A percentile compares a stretch with the other conserved stretches of the same genome.
Conservation (phyloP, 208 protist species). For the Lotmaria passim region DNA sequence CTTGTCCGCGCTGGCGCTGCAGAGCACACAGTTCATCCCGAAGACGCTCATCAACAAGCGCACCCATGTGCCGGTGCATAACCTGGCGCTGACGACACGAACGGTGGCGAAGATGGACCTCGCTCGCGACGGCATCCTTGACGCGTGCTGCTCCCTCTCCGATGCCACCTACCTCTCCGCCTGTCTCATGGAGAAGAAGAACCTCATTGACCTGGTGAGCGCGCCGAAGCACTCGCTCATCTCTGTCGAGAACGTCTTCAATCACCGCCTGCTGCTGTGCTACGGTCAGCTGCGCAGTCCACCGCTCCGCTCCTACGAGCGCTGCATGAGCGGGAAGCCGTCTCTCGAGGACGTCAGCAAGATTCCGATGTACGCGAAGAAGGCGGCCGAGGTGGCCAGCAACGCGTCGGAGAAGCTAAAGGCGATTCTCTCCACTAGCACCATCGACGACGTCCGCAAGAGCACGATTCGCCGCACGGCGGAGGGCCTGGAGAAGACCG, state of each 20-base stretch:
- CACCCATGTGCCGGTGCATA: slow-evolving; percentile 76
- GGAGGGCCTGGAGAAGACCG: slow-evolving; percentile 61
- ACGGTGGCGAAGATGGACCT: slow-evolving; percentile 43
- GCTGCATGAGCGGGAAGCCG: slow-evolving; percentile 64
- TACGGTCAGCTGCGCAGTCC: slow-evolving; percentile 74
- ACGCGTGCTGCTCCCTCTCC: slow-evolving; percentile 63
- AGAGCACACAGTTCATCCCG: slow-evolving; percentile 63
- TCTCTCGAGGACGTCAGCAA: slow-evolving; percentile 45
- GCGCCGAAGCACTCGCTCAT: slow-evolving; percentile 58
- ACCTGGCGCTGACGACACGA: slow-evolving; percentile 80
- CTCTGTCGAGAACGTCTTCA: slow-evolving; percentile 74
- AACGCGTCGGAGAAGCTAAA: slow-evolving; percentile 62
- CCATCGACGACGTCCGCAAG: slow-evolving; percentile 42
- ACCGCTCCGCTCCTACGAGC: slow-evolving; percentile 68
- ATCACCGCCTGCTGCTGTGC: slow-evolving; percentile 80
- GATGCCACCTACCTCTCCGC: slow-evolving; percentile 73
- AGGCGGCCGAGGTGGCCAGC: slow-evolving; percentile 58
- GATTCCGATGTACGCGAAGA: slow-evolving; percentile 54
- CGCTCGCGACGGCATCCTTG: slow-evolving; percentile 49
- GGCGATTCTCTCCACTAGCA: slow-evolving; percentile 39
- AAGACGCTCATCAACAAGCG: slow-evolving; percentile 83
- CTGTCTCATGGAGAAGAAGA: slow-evolving; percentile 77
- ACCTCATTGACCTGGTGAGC: slow-evolving; percentile 69
- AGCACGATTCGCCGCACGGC: slow-evolving; percentile 35
- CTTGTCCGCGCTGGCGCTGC: slow-evolving; percentile 54